phyloP scores from a whole-genome alignment of 352 stramenopile species.

The Thraustotheca clavata region DNA sequence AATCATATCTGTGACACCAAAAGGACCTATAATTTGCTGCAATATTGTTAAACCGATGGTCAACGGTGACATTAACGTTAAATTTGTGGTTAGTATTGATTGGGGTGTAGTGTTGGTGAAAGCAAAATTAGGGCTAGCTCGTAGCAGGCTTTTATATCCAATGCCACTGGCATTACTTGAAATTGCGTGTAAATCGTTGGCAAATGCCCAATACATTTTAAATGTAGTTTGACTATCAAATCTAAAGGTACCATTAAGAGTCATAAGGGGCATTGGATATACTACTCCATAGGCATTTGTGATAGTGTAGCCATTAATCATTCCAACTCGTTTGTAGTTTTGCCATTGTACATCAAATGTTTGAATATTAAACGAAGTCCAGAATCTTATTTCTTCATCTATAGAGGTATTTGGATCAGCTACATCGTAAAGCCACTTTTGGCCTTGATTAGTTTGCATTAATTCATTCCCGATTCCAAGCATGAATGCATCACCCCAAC shows the following conservation, averaged over 20 bases:
- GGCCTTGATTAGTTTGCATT: neutral
- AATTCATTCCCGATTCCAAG: neutral
- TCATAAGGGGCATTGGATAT: neutral
- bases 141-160: neutral
- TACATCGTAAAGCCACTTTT: neutral
- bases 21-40: neutral
- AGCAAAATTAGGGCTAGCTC: neutral
- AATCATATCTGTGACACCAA: neutral
- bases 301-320: neutral
- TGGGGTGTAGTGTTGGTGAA: neutral
- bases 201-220: conserved; percentile 14
- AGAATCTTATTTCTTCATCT: neutral
- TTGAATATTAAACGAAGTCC: neutral
- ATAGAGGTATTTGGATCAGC: neutral
- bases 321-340: conserved; percentile 12
- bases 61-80: neutral
- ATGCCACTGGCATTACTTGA: neutral
- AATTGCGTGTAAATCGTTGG: neutral
- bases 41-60: neutral
- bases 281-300: neutral
- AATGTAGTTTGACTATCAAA: conserved; percentile 6
- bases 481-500: conserved; percentile 6
- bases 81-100: neutral
- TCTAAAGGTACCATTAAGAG: neutral
- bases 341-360: conserved; percentile 1